A percentile compares a stretch with the other conserved stretches of the same genome.
Conservation (phyloP, 352 stramenopile genomes). For the Phytophthora fragariaefolia region DNA sequence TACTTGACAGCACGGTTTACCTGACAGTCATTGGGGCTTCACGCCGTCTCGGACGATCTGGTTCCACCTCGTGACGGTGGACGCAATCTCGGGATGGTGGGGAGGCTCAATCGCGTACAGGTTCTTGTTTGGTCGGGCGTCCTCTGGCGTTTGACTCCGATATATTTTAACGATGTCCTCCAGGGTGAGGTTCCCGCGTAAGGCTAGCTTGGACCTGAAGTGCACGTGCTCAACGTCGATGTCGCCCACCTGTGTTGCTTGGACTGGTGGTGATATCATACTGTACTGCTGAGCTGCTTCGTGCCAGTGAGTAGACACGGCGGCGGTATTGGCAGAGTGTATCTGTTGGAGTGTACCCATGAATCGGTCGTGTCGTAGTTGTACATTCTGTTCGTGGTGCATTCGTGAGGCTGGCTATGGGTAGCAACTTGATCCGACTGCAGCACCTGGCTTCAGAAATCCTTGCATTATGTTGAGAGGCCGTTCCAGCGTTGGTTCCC, state of each 20-base stretch:
- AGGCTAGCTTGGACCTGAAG: background rate
- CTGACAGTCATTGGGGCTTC: background rate
- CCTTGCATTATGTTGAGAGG: background rate
- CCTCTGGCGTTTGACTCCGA: background rate
- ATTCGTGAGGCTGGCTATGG: background rate
- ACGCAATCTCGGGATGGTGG: background rate
- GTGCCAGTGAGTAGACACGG: too few relatives aligned
- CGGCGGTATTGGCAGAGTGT: too few relatives aligned
- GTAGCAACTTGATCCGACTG: background rate
- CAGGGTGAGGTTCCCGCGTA: background rate
- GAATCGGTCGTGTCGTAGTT: constrained; percentile 1
- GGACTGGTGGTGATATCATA: too few relatives aligned
- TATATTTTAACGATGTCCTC: background rate
- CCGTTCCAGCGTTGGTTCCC: constrained; percentile 14
- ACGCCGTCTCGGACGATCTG: background rate
- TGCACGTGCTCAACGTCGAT: background rate
- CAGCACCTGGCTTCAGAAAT: constrained; percentile 13
- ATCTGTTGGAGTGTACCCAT: constrained; percentile 12
- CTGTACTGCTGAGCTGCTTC: too few relatives aligned
- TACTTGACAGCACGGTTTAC: background rate
- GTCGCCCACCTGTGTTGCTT: background rate
- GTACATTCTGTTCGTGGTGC: background rate
- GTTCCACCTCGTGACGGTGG: background rate
- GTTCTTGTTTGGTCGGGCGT: background rate
- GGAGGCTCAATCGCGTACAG: background rate